These are phyloP conservation scores for Leccinum rimulosum DNA, from an alignment of 768 basidiomycete species.

Conservation along the genomic window DNA sequence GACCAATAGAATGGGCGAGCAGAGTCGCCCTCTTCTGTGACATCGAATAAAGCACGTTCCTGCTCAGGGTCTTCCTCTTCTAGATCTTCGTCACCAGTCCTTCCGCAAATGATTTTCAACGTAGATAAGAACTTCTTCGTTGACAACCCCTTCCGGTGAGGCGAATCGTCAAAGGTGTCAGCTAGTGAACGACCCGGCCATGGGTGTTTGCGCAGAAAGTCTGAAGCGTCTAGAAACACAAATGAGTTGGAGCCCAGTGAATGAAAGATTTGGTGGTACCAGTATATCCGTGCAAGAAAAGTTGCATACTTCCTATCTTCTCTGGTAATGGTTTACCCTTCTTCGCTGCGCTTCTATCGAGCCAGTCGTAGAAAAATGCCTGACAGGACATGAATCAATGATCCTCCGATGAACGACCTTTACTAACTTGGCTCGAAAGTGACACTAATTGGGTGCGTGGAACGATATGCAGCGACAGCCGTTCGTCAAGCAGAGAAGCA, in stretches of 20 bases:
- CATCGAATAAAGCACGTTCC: slow-evolving; percentile 65
- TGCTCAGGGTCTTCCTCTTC: slow-evolving; percentile 77
- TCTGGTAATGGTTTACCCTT: slow-evolving; percentile 82
- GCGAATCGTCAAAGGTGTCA: slow-evolving; percentile 84
- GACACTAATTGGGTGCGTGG: slow-evolving; percentile 84
- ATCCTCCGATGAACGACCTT: not conserved
- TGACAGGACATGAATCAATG: slow-evolving; percentile 25
- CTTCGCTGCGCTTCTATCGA: slow-evolving; percentile 77
- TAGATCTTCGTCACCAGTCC: slow-evolving; percentile 72
- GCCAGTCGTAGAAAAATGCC: slow-evolving; percentile 94
- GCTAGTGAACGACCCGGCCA: slow-evolving; percentile 84
- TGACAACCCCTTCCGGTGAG: slow-evolving; percentile 67
- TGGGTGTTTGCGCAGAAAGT: slow-evolving; percentile 81
- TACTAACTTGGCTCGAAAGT: slow-evolving; percentile 63
- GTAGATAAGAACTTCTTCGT: slow-evolving; percentile 68
- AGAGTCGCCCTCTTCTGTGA: slow-evolving; percentile 53
- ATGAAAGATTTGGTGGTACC: slow-evolving; percentile 38
- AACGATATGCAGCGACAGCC: slow-evolving; percentile 75
- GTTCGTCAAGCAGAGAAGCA: slow-evolving; percentile 76
- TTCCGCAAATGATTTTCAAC: slow-evolving; percentile 80
- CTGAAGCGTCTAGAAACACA: slow-evolving; percentile 67
- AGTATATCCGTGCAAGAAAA: slow-evolving; percentile 80
- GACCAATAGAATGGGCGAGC: slow-evolving; percentile 82
- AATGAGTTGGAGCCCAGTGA: not conserved
- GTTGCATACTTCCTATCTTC: slow-evolving; percentile 90